Evolutionary conservation across 179 eudicot species (phyloP).

Genomic region (Vitellaria paradoxa): DNA sequence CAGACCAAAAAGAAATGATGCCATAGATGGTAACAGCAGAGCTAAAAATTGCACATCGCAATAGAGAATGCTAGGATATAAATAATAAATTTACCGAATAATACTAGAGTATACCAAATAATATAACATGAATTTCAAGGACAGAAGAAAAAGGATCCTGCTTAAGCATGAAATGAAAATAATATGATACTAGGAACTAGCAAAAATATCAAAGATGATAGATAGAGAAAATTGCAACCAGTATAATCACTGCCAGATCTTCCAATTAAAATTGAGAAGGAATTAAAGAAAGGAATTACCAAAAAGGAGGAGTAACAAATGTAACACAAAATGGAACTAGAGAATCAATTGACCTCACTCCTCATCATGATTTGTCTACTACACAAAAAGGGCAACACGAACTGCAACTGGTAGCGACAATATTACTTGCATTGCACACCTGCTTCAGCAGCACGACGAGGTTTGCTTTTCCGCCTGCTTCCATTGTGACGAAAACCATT

Average conservation of each 20-base stretch:
- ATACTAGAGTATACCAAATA: no score
- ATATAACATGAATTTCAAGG: neutral
- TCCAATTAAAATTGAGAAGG: slow-evolving; percentile 7
- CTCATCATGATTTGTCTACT: neutral
- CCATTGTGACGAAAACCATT: slow-evolving; percentile 69
- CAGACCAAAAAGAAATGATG: no score
- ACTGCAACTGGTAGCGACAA: slow-evolving; percentile 7
- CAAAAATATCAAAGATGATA: neutral
- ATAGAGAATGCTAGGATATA: no score
- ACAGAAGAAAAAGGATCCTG: neutral
- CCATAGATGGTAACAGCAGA: no score
- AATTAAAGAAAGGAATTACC: slow-evolving; percentile 8
- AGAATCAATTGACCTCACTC: slow-evolving; percentile 3
- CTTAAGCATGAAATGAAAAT: neutral
- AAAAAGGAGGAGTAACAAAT: slow-evolving; percentile 13
- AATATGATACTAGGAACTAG: neutral
- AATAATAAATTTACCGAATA: no score
- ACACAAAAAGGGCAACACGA: neutral
- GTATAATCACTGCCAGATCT: slow-evolving; percentile 1
- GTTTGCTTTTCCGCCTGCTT: slow-evolving; percentile 79
- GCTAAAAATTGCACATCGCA: no score
- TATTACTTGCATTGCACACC: slow-evolving; percentile 58
- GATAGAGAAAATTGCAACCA: neutral
- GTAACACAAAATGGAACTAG: slow-evolving; percentile 7
- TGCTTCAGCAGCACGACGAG: slow-evolving; percentile 84